These are phyloP conservation scores for Ascochyta pisi DNA, from an alignment of 2,329 filamentous ascomycete species.

Conservation along the genomic window DNA sequence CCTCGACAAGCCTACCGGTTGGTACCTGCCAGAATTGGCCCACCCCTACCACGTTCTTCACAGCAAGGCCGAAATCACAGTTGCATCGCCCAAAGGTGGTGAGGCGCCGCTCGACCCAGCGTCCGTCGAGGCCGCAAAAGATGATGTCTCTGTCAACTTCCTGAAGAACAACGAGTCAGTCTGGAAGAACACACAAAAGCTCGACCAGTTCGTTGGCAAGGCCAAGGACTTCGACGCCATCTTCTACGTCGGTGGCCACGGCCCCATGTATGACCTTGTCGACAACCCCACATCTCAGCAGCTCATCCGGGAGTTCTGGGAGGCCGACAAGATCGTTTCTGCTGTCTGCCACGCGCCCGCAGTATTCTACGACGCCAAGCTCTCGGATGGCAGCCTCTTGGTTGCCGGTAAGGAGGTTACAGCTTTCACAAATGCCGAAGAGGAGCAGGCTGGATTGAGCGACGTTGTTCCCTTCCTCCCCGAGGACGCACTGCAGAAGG, in stretches of 20 bases:
- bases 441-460: constrained; percentile 54
- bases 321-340: constrained; percentile 66
- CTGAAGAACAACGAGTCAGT: constrained; percentile 62
- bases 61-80: constrained; percentile 46
- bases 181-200: constrained; percentile 68
- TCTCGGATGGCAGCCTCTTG: constrained; percentile 59
- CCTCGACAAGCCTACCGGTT: constrained; percentile 65
- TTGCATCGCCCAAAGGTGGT: constrained; percentile 51
- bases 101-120: constrained; percentile 47
- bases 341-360: constrained; percentile 75
- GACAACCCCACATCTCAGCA: constrained; percentile 63
- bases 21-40: constrained; percentile 63
- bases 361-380: constrained; percentile 65
- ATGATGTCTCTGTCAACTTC: constrained; percentile 53
- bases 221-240: constrained; percentile 68
- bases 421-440: constrained; percentile 66
- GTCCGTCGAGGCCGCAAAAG: constrained; percentile 52
- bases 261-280: constrained; percentile 72
- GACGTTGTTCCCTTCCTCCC: constrained; percentile 66
- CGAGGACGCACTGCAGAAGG: constrained; percentile 60
- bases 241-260: constrained; percentile 66
- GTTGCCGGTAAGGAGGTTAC: constrained; percentile 65
- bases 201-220: constrained; percentile 64
- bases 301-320: constrained; percentile 68
- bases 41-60: constrained; percentile 51